phyloP scores from a whole-genome alignment of 2,329 filamentous ascomycete genomes.

The Hirsutella rhossiliensis region DNA sequence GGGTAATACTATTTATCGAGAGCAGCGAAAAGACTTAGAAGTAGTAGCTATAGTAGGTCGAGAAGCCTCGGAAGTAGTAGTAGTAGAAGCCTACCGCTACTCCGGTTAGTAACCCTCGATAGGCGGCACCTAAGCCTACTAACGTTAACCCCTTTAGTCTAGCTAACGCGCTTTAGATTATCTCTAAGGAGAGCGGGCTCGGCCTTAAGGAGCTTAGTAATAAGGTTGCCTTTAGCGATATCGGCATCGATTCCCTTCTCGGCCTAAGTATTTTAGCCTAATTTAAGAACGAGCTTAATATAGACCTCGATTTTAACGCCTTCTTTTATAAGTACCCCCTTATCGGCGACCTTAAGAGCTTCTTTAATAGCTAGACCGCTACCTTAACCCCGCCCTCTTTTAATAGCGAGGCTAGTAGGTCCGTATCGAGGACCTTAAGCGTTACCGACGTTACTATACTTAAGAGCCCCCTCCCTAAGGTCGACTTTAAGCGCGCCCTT shows the following conservation, averaged over 20 bases:
- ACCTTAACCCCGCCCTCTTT: too few relatives aligned
- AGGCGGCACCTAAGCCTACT: not conserved
- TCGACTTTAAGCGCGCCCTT: too few relatives aligned
- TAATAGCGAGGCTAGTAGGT: too few relatives aligned
- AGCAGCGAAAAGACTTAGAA: not conserved
- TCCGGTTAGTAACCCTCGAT: not conserved
- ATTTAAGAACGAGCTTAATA: not conserved
- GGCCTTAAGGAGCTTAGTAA: not conserved
- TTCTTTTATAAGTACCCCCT: too few relatives aligned
- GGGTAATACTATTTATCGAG: conserved; percentile 1
- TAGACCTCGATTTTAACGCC: not conserved
- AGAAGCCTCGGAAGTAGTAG: too few relatives aligned
- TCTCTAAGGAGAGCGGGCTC: not conserved
- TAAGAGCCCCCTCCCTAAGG: too few relatives aligned
- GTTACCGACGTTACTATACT: too few relatives aligned
- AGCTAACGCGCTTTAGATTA: not conserved
- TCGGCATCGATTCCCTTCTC: too few relatives aligned
- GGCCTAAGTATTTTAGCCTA: not conserved
- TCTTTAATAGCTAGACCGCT: too few relatives aligned
- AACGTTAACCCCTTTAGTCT: not conserved
- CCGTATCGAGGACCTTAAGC: too few relatives aligned
- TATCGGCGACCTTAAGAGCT: too few relatives aligned
- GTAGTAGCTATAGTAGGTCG: not conserved
- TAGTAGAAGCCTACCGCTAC: too few relatives aligned
- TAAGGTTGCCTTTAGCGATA: not conserved